Evolutionary conservation across 2,329 filamentous ascomycete species (phyloP).

Genomic region (Trichoderma guizhouense): DNA sequence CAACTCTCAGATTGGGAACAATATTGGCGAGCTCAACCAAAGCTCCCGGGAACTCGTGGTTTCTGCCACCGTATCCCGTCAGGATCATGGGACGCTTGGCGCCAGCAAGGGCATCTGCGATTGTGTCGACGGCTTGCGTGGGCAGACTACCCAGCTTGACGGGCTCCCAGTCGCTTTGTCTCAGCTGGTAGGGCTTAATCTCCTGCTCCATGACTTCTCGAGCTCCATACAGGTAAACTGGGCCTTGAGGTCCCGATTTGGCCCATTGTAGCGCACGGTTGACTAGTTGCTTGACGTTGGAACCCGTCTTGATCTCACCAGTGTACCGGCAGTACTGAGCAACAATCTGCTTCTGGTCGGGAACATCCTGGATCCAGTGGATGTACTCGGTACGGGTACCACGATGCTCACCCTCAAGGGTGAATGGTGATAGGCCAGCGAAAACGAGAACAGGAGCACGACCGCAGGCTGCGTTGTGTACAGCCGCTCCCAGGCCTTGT

Average conservation of each 20-base stretch:
- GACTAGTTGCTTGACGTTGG: constrained; percentile 86
- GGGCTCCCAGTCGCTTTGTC: constrained; percentile 67
- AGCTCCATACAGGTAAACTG: constrained; percentile 74
- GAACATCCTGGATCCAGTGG: constrained; percentile 83
- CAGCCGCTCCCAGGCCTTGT: constrained; percentile 71
- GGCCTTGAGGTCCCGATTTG: constrained; percentile 70
- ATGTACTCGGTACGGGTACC: constrained; percentile 81
- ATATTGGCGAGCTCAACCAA: constrained; percentile 66
- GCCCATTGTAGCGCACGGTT: constrained; percentile 82
- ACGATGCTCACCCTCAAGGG: constrained; percentile 71
- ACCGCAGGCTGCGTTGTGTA: constrained; percentile 75
- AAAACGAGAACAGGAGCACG: constrained; percentile 74
- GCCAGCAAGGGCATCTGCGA: constrained; percentile 59
- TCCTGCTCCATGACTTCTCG: constrained; percentile 85
- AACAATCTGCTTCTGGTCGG: constrained; percentile 76
- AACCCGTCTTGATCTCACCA: constrained; percentile 77
- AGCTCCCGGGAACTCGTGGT: constrained; percentile 58
- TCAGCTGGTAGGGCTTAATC: constrained; percentile 66
- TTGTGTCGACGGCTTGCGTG: constrained; percentile 50
- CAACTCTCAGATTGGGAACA: constrained; percentile 64
- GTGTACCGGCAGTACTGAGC: constrained; percentile 82
- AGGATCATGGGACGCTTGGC: constrained; percentile 67
- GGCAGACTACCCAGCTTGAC: constrained; percentile 63
- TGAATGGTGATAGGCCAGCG: constrained; percentile 73
- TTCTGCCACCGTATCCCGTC: constrained; percentile 68